Evolutionary conservation across 768 basidiomycete genomes (phyloP).

Genomic region (Amanita pallidorosea): DNA sequence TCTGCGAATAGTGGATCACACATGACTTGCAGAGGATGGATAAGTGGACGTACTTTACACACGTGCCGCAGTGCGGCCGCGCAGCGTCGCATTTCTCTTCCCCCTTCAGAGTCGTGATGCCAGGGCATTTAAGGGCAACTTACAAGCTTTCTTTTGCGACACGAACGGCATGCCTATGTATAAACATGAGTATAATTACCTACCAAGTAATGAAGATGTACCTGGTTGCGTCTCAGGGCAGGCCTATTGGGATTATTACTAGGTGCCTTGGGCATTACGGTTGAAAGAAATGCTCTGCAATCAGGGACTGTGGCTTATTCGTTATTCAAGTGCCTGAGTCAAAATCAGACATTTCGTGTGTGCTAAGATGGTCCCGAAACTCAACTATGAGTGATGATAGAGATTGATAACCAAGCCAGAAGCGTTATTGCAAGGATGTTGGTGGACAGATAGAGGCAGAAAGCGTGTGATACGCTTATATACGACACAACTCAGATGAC

Average conservation of each 20-base stretch:
- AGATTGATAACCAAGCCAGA: not conserved
- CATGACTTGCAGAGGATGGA: not conserved
- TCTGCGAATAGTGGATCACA: slow-evolving; percentile 23
- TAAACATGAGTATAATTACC: slow-evolving; percentile 6
- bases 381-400: not conserved
- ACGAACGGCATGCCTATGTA: slow-evolving; percentile 67
- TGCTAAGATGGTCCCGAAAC: not conserved
- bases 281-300: not conserved
- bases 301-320: not conserved
- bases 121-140: slow-evolving; percentile 14
- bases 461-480: not conserved
- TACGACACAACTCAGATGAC: not conserved
- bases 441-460: not conserved
- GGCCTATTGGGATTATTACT: slow-evolving; percentile 38
- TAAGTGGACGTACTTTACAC: slow-evolving; percentile 57
- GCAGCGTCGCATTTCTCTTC: slow-evolving; percentile 79
- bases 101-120: slow-evolving; percentile 2
- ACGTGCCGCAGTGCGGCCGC: slow-evolving; percentile 78
- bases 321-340: not conserved
- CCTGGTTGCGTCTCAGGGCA: slow-evolving; percentile 74
- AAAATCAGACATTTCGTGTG: not conserved
- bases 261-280: slow-evolving; percentile 59
- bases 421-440: not conserved
- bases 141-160: slow-evolving; percentile 79
- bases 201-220: slow-evolving; percentile 12